Base-by-base conservation (phyloP, 306 rosid genomes). In the Glycyrrhiza uralensis region DNA sequence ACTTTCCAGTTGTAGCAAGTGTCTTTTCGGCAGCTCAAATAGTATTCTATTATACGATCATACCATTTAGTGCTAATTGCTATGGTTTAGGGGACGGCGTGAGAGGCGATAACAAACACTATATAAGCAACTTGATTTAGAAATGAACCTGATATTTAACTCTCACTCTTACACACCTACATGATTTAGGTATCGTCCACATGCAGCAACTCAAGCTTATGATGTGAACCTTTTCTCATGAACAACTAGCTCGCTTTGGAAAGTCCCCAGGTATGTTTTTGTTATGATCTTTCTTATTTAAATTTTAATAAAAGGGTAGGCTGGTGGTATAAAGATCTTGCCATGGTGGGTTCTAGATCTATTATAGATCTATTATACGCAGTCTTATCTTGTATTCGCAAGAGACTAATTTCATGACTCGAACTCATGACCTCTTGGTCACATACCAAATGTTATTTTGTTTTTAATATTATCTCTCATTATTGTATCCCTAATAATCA, bases 51-150 rank as follows among this genome's bases (percentile, higher is more conserved):
- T 44, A 55, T 30, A 59, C 23, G 4, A 32, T 66, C 59, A 52
- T 28, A 45, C 67, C 67, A 57, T 57, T 57, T 29, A 39, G 6
- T 11, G 50, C 51, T 67, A 36, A 46, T 76, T 76, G 63, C 47
- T 55, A 22, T 56, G 60, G 23, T 57, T 35, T n/a, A 6, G 38
- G 66, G 10, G 52, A 20, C 45, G 17, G 49, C 26, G 2, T 9
- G 49, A 55, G 26, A 15, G 7, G 9, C 24, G 32, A 13, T 62
- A 36, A 24, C 3, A 4, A 64, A 52, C 24, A 76, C 7, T 22
- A 3, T 14, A 55, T 18, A 13, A 65, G 26, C 39, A 14, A 19
- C 61, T 42, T 30, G 59, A 15, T 44, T 55, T 66, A 55, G 14
- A 66, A 30, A 55, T n/a, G 26, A 65, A 6, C 14, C 26, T 29